A percentile compares a stretch with the other conserved stretches of the same genome.
phyloP scores from a whole-genome alignment of 768 basidiomycete species.

The Leccinum obscurum region DNA sequence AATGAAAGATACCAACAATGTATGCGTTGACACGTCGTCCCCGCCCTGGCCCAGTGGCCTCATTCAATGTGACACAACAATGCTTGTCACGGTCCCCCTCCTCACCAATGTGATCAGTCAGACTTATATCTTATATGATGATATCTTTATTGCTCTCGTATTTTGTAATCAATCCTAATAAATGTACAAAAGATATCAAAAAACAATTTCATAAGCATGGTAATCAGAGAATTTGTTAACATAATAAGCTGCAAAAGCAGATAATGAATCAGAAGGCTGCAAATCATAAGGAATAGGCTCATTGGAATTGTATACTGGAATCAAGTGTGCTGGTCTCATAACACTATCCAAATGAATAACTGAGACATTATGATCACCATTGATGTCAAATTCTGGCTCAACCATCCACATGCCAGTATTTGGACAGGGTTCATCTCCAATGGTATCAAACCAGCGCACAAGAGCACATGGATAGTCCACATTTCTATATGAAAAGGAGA shows the following conservation, averaged over 20 bases:
- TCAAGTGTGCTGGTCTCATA: neutral
- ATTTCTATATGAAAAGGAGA: neutral
- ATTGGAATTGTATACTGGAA: neutral
- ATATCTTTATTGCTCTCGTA: too few relatives aligned
- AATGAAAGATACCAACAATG: too few relatives aligned
- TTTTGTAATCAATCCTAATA: too few relatives aligned
- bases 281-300: neutral
- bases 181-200: neutral
- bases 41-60: too few relatives aligned
- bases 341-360: neutral
- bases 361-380: neutral
- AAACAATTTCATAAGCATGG: neutral
- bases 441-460: neutral
- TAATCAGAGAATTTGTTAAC: neutral
- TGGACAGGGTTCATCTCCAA: neutral
- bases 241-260: neutral
- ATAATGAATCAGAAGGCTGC: neutral
- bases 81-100: too few relatives aligned
- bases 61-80: too few relatives aligned
- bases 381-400: neutral
- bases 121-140: too few relatives aligned
- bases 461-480: neutral
- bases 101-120: too few relatives aligned
- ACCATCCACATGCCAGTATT: neutral
- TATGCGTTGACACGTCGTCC: too few relatives aligned